phyloP scores from a whole-genome alignment of 768 basidiomycete species.

The Trametes punicea region DNA sequence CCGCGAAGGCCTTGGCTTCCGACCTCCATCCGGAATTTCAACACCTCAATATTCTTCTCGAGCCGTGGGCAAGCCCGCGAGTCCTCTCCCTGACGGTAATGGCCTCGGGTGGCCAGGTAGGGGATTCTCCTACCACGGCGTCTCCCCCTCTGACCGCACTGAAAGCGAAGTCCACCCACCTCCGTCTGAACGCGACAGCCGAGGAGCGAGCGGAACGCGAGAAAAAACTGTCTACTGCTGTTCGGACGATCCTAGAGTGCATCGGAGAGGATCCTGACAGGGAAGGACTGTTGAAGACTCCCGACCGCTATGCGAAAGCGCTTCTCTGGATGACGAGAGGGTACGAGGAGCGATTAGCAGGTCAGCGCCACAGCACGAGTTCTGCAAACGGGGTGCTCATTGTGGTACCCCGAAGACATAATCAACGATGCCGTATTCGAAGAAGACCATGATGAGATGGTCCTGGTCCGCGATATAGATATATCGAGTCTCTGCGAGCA shows the following conservation, averaged over 20 bases:
- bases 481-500: slow-evolving; percentile 98
- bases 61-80: slow-evolving; percentile 24
- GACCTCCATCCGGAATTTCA: slow-evolving; percentile 60
- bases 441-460: slow-evolving; percentile 99
- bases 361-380: slow-evolving; percentile 37
- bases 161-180: slow-evolving; percentile 85
- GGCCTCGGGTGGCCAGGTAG: slow-evolving; percentile 93
- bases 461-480: slow-evolving; percentile 95
- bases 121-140: slow-evolving; percentile 17
- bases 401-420: slow-evolving; percentile 58
- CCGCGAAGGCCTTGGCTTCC: slow-evolving; percentile 82
- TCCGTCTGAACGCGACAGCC: slow-evolving; percentile 76
- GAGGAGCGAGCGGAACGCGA: slow-evolving; percentile 71
- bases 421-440: slow-evolving; percentile 98
- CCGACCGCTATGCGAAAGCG: slow-evolving; percentile 94
- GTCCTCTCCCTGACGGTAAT: slow-evolving; percentile 49
- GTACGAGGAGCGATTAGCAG: slow-evolving; percentile 92
- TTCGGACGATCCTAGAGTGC: slow-evolving; percentile 91
- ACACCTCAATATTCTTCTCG: slow-evolving; percentile 49
- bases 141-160: slow-evolving; percentile 14
- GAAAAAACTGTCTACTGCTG: slow-evolving; percentile 74
- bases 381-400: not conserved
- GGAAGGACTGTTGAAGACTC: slow-evolving; percentile 88
- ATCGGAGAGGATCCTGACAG: slow-evolving; percentile 98
- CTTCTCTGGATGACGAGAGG: slow-evolving; percentile 99